phyloP scores from a whole-genome alignment of 75 land plant genomes.

The Larix kaempferi region DNA sequence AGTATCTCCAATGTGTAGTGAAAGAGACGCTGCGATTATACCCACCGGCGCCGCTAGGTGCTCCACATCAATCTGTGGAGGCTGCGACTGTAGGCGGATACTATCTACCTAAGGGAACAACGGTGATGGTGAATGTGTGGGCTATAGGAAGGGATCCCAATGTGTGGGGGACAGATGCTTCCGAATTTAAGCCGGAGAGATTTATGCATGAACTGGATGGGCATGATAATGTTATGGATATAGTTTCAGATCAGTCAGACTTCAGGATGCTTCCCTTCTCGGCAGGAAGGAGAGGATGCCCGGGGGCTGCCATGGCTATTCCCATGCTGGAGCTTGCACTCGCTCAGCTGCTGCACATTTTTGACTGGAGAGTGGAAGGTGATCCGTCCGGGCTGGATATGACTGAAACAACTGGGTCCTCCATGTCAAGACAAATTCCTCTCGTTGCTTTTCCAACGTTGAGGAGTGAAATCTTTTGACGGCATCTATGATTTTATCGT shows the following conservation, averaged over 20 bases:
- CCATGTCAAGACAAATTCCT: not conserved
- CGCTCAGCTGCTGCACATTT: slow-evolving; percentile 1
- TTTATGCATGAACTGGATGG: not conserved
- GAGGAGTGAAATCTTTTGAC: too few species aligned
- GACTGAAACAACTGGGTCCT: not conserved
- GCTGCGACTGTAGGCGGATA: slow-evolving; percentile 6
- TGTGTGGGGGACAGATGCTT: slow-evolving; percentile 2
- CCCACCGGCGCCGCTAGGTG: slow-evolving; percentile 14
- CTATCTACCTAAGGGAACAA: slow-evolving; percentile 5
- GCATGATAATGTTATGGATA: not conserved
- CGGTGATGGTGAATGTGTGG: not conserved
- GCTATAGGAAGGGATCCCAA: slow-evolving; percentile 15
- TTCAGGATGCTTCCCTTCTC: slow-evolving; percentile 13
- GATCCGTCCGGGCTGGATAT: not conserved
- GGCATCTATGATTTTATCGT: too few species aligned
- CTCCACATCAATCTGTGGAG: slow-evolving; percentile 3
- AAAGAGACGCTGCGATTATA: slow-evolving; percentile 15
- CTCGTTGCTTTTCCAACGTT: not conserved
- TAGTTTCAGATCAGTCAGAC: not conserved
- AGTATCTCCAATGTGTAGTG: slow-evolving; percentile 8
- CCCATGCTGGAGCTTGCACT: not conserved
- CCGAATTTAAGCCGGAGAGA: slow-evolving; percentile 9
- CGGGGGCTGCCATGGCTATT: slow-evolving; percentile 1
- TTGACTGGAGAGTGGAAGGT: slow-evolving; percentile 7
- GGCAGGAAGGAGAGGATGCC: slow-evolving; percentile 11